phyloP scores from a whole-genome alignment of 2,329 filamentous ascomycete genomes.

The Cladophialophora exuberans region DNA sequence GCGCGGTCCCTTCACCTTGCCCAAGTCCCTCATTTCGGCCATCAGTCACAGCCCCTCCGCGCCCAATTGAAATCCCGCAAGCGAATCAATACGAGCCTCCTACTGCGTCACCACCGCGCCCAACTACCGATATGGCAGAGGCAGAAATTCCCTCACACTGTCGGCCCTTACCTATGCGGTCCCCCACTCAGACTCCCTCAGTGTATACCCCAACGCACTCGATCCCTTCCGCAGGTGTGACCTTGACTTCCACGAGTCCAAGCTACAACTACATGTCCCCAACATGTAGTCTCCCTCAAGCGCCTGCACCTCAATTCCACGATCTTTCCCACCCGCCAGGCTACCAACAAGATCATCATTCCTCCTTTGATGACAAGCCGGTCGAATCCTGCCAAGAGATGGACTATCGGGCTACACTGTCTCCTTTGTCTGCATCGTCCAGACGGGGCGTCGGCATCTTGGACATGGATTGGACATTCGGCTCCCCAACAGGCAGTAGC shows the following conservation, averaged over 20 bases:
- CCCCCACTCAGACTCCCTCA: constrained; percentile 2
- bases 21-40: not conserved
- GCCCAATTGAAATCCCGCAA: constrained; percentile 10
- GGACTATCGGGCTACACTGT: constrained; percentile 17
- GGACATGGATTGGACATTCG: constrained; percentile 62
- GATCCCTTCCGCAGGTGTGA: constrained; percentile 17
- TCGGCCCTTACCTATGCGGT: constrained; percentile 11
- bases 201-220: constrained; percentile 11
- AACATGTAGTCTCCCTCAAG: not conserved
- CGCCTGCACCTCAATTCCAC: constrained; percentile 6
- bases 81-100: not conserved
- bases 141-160: constrained; percentile 17
- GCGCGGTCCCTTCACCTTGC: constrained; percentile 14
- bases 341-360: constrained; percentile 36
- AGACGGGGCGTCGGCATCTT: constrained; percentile 26
- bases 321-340: constrained; percentile 38
- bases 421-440: constrained; percentile 20
- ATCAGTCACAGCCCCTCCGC: constrained; percentile 13
- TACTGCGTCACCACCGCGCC: constrained; percentile 14
- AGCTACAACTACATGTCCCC: constrained; percentile 1
- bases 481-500: constrained; percentile 58
- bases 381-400: constrained; percentile 23
- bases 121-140: constrained; percentile 6
- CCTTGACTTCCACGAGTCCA: constrained; percentile 4
- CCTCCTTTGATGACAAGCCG: constrained; percentile 30